Evolutionary conservation across 305 asterid genomes (phyloP).

Genomic region (Fraxinus latifolia): DNA sequence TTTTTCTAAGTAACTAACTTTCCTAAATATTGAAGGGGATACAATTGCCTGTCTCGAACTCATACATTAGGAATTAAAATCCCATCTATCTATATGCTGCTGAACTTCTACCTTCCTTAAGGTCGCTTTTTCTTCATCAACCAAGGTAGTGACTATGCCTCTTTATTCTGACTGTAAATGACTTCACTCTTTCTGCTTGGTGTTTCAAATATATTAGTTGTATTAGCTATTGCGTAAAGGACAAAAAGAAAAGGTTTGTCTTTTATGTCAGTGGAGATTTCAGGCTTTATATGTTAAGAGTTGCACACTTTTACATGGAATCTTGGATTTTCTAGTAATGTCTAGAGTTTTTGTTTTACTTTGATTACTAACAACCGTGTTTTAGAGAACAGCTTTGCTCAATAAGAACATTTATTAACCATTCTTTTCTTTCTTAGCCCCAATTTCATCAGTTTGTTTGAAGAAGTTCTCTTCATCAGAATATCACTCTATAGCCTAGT

Average conservation of each 20-base stretch:
- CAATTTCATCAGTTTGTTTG: not conserved
- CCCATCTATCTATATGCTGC: not conserved
- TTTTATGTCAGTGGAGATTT: not conserved
- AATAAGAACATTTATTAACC: not conserved
- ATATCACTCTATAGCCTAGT: not conserved
- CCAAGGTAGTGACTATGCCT: not conserved
- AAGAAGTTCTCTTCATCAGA: slow-evolving; percentile 2
- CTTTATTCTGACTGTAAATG: not conserved
- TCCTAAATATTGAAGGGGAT: not conserved
- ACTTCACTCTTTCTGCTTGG: not conserved
- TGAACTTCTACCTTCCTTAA: not conserved
- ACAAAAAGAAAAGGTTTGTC: not conserved
- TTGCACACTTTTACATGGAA: not conserved
- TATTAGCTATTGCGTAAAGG: not conserved
- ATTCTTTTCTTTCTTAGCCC: not conserved
- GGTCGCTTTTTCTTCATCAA: not conserved
- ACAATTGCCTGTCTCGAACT: not conserved
- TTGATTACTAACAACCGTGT: not conserved
- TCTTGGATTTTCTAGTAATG: not conserved
- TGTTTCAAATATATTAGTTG: not conserved
- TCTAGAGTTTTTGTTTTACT: not conserved
- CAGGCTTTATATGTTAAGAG: not conserved
- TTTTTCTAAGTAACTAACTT: not conserved
- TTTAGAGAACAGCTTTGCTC: slow-evolving; percentile 13
- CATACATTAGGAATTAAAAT: not conserved